Percentiles rank a stretch among this genome's conserved stretches.
Evolutionary conservation across 2,329 filamentous ascomycete genomes (phyloP).

Genomic region (Fusarium zealandicum): DNA sequence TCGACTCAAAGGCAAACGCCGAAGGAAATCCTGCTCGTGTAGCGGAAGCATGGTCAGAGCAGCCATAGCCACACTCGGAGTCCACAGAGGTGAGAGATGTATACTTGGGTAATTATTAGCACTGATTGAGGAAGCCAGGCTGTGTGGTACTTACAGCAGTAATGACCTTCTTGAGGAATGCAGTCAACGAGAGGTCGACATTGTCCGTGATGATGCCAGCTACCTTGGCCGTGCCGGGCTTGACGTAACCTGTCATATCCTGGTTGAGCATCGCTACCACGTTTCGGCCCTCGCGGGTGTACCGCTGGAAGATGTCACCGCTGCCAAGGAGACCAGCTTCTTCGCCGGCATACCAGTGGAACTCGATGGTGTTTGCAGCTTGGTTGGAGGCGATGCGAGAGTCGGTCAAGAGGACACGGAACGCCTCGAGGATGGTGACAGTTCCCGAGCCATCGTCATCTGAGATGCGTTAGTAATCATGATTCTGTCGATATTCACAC

Average conservation of each 20-base stretch:
- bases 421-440: conserved; percentile 78
- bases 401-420: conserved; percentile 73
- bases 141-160: conserved; percentile 25
- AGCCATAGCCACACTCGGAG: conserved; percentile 62
- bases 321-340: conserved; percentile 81
- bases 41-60: conserved; percentile 71
- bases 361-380: conserved; percentile 77
- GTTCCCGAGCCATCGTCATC: conserved; percentile 39
- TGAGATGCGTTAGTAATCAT: not conserved
- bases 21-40: conserved; percentile 71
- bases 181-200: conserved; percentile 46
- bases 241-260: conserved; percentile 53
- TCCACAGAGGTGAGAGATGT: conserved; percentile 52
- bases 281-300: conserved; percentile 43
- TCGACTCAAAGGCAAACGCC: conserved; percentile 69
- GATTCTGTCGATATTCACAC: rapidly evolving
- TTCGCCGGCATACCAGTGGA: conserved; percentile 87
- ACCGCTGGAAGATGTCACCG: conserved; percentile 57
- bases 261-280: conserved; percentile 54
- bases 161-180: conserved; percentile 50
- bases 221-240: conserved; percentile 38
- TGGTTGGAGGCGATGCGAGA: conserved; percentile 66
- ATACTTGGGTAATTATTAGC: conserved; percentile 37
- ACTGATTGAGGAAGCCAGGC: no score
- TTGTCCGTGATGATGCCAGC: conserved; percentile 52